Evolutionary conservation across 2,329 filamentous ascomycete species (phyloP), one percentile per base, ranked within the genome.

Genomic region (Nothophaeocryptopus gaeumannii): DNA sequence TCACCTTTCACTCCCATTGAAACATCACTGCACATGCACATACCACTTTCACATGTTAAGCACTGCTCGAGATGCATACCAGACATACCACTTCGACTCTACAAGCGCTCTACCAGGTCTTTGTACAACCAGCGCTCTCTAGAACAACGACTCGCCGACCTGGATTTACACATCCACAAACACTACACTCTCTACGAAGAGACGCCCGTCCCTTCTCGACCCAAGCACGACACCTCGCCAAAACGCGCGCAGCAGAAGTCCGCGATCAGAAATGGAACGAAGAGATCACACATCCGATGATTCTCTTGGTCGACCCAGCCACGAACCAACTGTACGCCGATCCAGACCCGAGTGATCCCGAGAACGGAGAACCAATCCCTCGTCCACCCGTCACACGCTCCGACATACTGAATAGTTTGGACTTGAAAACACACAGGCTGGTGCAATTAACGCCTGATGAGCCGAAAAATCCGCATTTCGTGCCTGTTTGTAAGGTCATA

Each of bases 401-500:
- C 36, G 58, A 67, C 5, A 63, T 74, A 11, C 71, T 85, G 2
- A 39, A 55, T 3, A 63, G 58, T 5, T 67, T 83, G 44, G 72
- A 85, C 57, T 73, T 71, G 16, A 64, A 68, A n/a, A 73, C 70
- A 1, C 68, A 79, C 46, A 73, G 76, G 51, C 71, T 85, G 1
- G 63, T 81, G 2, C 73, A 78, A 55, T 69, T 84, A 20, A 64
- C 64, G 0, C 53, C 55, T 12, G 57, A 62, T 38, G 52, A 60
- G 14, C 54, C 56, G 8, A 36, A 48, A 1, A 50, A 51, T 15
- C 46, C 63, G 8, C 70, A 62, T 34, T 61, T 82, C 41, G 71
- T 83, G 11, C 83, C 88, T 1, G 76, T 91, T 31, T 95, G 89
- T 76, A 85, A 83, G 60, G 74, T 95, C 39, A 66, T 88, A 29